These are phyloP conservation scores for Melaleuca quinquenervia DNA, from an alignment of 345 rosid species.

Conservation along the genomic window DNA sequence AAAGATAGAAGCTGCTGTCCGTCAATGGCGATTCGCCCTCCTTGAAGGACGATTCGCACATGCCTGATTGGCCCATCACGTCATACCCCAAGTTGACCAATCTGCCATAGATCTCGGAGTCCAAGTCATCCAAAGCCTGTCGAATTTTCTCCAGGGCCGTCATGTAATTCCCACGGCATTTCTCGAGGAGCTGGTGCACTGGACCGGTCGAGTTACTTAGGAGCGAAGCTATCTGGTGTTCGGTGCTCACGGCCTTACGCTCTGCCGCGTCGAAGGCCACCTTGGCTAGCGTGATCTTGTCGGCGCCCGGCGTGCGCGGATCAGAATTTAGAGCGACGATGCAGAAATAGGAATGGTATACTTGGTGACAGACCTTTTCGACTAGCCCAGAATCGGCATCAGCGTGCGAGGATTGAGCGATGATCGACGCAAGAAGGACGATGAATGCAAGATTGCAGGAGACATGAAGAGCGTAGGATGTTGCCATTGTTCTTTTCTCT, in stretches of 20 bases:
- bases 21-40: background rate
- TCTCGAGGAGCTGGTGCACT: background rate
- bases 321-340: conserved; percentile 2
- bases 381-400: background rate
- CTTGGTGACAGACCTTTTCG: conserved; percentile 8
- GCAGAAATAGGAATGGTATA: conserved; percentile 12
- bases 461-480: background rate
- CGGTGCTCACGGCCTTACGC: conserved; percentile 1
- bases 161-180: conserved; percentile 4
- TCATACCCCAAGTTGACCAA: background rate
- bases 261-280: conserved; percentile 8
- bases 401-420: background rate
- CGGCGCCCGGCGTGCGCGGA: background rate
- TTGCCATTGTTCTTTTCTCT: background rate
- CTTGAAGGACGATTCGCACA: conserved; percentile 1
- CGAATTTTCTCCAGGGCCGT: background rate
- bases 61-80: background rate
- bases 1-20: background rate
- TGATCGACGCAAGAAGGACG: background rate
- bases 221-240: background rate
- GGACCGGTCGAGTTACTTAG: background rate
- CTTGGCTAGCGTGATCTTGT: background rate
- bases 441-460: background rate
- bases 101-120: conserved; percentile 1
- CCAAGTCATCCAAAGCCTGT: conserved; percentile 4